Evolutionary conservation across 257 asterid genomes (phyloP), one percentile per base, ranked within the genome.

Genomic region (Primulina tabacum): DNA sequence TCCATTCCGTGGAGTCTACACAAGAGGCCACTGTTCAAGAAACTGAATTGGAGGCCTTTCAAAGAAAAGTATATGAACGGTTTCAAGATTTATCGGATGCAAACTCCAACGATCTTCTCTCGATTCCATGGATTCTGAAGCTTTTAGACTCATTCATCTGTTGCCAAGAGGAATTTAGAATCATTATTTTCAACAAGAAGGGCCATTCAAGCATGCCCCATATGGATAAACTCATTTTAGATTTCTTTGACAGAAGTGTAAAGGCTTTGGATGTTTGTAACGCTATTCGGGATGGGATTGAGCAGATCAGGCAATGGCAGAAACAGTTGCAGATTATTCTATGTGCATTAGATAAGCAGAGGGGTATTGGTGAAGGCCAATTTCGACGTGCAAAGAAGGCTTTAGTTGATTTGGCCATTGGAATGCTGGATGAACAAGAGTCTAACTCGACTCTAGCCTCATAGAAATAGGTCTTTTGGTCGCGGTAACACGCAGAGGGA

Each of bases 221-320:
- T 0, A 88, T 88, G 96, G 97, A 94, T 52, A 73, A 75, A 2
- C 74, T 80, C 70, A 35, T 89, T 10, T 66, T 81, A 0, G 99
- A 94, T 29, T 91, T 73, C 75, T 94, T 88, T 21, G 97, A 91
- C 67, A 84, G 97, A 73, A 76, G 93, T 21, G 85, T 94, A n/a
- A 89, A 91, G 74, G 97, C 96, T 3, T 60, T 94, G 74, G 99
- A 94, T 63, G 96, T 91, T 18, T 91, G 99, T 32, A 94, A 94
- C 68, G 97, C 99, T 2, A 82, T 94, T 40, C 75, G 99, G 1
- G 99, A 94, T 47, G 99, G 99, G 40, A 85, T 94, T 33, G 99
- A 94, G 78, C 94, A 86, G 79, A 83, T 91, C 62, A 81, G 92
- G 69, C 95, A 86, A 55, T 91, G 97, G 97, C 91, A 88, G 71